phyloP scores from a whole-genome alignment of 2,329 filamentous ascomycete species.

The Colletotrichum incanum region DNA sequence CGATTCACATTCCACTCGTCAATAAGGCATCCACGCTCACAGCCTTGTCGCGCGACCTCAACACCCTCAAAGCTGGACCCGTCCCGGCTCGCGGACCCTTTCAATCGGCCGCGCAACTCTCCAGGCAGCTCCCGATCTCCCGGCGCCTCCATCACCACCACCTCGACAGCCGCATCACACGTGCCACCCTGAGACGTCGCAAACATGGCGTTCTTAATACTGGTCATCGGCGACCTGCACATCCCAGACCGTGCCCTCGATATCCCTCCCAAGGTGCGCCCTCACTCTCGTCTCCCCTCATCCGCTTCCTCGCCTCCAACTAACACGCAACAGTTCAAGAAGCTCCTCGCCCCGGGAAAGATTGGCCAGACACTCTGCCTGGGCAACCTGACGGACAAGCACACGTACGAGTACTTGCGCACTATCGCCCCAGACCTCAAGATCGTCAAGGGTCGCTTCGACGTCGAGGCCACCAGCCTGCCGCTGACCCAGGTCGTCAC shows the following conservation, averaged over 20 bases:
- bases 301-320: slow-evolving; percentile 19
- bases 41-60: neutral
- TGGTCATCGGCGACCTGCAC: slow-evolving; percentile 94
- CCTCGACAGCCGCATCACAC: neutral
- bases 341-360: slow-evolving; percentile 86
- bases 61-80: neutral
- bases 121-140: slow-evolving; percentile 18
- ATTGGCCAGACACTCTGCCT: slow-evolving; percentile 87
- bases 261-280: slow-evolving; percentile 86
- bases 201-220: slow-evolving; percentile 89
- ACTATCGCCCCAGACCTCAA: slow-evolving; percentile 81
- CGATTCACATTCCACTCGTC: neutral
- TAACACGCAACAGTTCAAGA: slow-evolving; percentile 77
- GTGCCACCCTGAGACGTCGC: slow-evolving; percentile 6
- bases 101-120: slow-evolving; percentile 26
- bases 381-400: slow-evolving; percentile 84
- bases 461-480: slow-evolving; percentile 77
- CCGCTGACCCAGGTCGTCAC: slow-evolving; percentile 77
- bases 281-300: slow-evolving; percentile 7
- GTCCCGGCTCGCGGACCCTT: slow-evolving; percentile 5
- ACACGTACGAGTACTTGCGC: slow-evolving; percentile 86
- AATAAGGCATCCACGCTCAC: neutral
- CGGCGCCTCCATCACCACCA: slow-evolving; percentile 17
- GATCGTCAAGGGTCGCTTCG: slow-evolving; percentile 78
- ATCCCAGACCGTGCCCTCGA: slow-evolving; percentile 94